Evolutionary conservation across 164 flowering plant species (phyloP).

Genomic region (Chimonanthus salicifolius): DNA sequence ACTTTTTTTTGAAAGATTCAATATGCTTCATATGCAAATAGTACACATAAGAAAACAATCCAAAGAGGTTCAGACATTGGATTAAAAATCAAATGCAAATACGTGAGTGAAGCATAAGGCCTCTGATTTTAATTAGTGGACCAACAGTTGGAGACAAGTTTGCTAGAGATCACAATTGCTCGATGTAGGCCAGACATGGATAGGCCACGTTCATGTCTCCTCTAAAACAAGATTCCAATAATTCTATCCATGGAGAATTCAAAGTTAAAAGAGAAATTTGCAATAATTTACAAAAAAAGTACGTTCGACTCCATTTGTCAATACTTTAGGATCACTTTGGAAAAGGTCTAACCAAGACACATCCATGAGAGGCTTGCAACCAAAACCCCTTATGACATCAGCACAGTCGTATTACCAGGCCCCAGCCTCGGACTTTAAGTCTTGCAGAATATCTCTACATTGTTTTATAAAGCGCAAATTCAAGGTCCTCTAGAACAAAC

Average conservation of each 20-base stretch:
- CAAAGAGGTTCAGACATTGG: background rate
- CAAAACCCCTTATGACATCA: background rate
- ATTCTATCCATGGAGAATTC: background rate
- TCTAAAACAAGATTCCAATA: background rate
- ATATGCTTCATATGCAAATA: background rate
- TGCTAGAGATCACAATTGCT: background rate
- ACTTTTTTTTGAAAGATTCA: background rate
- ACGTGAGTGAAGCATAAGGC: background rate
- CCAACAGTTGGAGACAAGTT: background rate
- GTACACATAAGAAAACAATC: background rate
- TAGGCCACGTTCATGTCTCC: background rate
- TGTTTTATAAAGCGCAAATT: background rate
- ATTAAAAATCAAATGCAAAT: background rate
- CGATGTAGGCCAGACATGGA: background rate
- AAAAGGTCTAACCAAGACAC: background rate
- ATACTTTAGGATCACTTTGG: background rate
- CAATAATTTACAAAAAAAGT: background rate
- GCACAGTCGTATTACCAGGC: background rate
- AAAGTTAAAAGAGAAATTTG: background rate
- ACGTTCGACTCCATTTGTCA: too few species aligned
- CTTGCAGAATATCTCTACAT: background rate
- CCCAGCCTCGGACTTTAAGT: background rate
- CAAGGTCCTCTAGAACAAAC: constrained; percentile 22
- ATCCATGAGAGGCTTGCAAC: background rate
- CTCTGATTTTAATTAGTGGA: background rate